Evolutionary conservation across 225 moss, liverwort and hornwort genomes (phyloP), one percentile per base, ranked within the genome.

Genomic region (Pseudoscleropodium purum): DNA sequence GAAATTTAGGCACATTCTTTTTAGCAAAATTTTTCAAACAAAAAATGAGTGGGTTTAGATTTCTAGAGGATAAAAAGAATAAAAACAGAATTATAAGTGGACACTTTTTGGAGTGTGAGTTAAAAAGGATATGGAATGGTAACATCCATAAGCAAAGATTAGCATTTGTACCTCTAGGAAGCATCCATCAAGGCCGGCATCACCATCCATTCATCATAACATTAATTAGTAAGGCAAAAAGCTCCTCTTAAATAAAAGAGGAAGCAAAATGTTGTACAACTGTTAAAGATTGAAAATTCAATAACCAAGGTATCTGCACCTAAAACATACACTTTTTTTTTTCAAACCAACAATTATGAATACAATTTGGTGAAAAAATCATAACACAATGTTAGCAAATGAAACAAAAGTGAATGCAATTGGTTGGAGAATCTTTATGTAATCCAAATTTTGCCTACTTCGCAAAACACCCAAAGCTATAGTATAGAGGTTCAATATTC

Each of bases 301-400:
- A 37, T 10, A 36, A 52, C 5, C 15, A 31, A 74, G 2, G 11
- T 47, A 11, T 47, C 0, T 4, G 0, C 11, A 74, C 11, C 11
- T 74, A 30, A 11, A 18, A 47, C 1, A 30, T 11, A 11, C 1
- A 16, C 2, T 43, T 47, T 30, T 45, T 45, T 45, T 47, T 43
- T 45, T 47, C 6, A 74, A 27, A 5, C 1, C 30, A 74, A 74
- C 1, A 45, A 45, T 29, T 45, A 0, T 11, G 1, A 45, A 30
- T 0, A 75, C 7, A 30, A 47, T 30, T 30, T 0, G 0, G 0
- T 3, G 0, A 29, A 43, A 45, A 45, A 17, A 74, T 74, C 16
- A 17, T 17, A 45, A 6, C 6, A 74, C 18, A 17, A 75, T 47
- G 11, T 11, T 30, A 45, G 9, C 29, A 74, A 74, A 30, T 18